Evolutionary conservation across 2,329 filamentous ascomycete genomes (phyloP), one percentile per base, ranked within the genome.

Genomic region (Ophiostoma sp.): DNA sequence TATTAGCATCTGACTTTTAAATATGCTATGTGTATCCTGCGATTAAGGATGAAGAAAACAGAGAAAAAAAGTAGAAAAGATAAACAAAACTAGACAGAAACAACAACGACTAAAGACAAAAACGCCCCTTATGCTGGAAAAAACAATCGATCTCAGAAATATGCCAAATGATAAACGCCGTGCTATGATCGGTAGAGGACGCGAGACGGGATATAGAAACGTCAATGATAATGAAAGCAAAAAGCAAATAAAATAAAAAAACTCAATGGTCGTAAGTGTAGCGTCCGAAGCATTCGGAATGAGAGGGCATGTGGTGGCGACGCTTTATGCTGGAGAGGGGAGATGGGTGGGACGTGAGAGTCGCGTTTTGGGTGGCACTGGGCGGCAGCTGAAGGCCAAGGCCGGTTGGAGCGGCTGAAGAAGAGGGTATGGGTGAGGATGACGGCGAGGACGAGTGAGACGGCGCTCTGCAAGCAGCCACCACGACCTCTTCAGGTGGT

Each of bases 221-320:
- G 4, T 31, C 5, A 31, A 39, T 10, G 33, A 48, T 6, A 4
- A n/a, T 35, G n/a, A 57, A 62, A 48, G 36, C 39, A 64, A 62
- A 23, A 33, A 1, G 48, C 33, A 41, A 68, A 44, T 68, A 69
- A 17, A 36, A 4, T 66, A 52, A 64, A 62, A 41, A 35, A 69
- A 62, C 23, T 57, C 8, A 71, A 20, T 11, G 36, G 35, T 69
- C 70, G 23, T 68, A 65, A 23, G 23, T 33, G 35, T 31, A 60
- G 13, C 70, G 68, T 3, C 66, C 68, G 7, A 69, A 48, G 11
- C 66, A 70, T 60, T 69, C 70, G 13, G 70, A 71, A 13, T 66
- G 70, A 17, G 70, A 71, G 23, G 70, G 33, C 10, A 66, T 44
- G 13, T 71, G 69, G 35, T 69, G 67, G 36, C 70, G 70, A 11